These are phyloP conservation scores for Vairimorpha apis DNA, from an alignment of 371 early-diverging fungal genomes.

Conservation along the genomic window DNA sequence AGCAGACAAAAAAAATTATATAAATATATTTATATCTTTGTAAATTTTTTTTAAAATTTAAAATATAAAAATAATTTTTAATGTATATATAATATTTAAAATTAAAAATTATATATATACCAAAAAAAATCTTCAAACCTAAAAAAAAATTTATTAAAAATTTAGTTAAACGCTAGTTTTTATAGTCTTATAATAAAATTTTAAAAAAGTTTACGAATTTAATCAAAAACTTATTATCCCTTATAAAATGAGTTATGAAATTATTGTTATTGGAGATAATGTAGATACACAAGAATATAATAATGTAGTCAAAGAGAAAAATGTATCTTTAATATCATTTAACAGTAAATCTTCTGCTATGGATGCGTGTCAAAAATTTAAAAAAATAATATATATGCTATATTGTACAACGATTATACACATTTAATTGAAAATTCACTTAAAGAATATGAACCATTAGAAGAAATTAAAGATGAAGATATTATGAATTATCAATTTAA, in stretches of 20 bases:
- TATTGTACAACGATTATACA: background rate
- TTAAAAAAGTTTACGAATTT: too few species aligned
- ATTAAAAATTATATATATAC: background rate
- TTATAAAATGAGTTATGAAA: conserved; percentile 15
- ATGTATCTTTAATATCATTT: conserved; percentile 1
- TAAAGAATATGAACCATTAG: background rate
- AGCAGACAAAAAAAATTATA: too few species aligned
- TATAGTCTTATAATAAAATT: too few species aligned
- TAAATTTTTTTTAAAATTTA: too few species aligned
- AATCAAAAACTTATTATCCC: too few species aligned
- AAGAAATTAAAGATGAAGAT: background rate
- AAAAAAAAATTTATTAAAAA: background rate
- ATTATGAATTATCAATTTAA: background rate
- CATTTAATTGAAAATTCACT: background rate
- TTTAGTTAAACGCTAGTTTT: background rate
- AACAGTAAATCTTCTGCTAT: background rate
- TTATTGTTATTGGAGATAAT: conserved; percentile 6
- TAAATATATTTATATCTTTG: too few species aligned
- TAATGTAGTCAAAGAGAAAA: background rate
- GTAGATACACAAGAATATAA: background rate
- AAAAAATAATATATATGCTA: background rate
- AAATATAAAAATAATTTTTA: too few species aligned
- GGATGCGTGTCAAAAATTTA: background rate
- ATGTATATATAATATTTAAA: too few species aligned
- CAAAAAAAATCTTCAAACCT: too few species aligned